These are phyloP conservation scores for Ceratocystis lukuohia DNA, from an alignment of 2,329 filamentous ascomycete species.

Conservation along the genomic window DNA sequence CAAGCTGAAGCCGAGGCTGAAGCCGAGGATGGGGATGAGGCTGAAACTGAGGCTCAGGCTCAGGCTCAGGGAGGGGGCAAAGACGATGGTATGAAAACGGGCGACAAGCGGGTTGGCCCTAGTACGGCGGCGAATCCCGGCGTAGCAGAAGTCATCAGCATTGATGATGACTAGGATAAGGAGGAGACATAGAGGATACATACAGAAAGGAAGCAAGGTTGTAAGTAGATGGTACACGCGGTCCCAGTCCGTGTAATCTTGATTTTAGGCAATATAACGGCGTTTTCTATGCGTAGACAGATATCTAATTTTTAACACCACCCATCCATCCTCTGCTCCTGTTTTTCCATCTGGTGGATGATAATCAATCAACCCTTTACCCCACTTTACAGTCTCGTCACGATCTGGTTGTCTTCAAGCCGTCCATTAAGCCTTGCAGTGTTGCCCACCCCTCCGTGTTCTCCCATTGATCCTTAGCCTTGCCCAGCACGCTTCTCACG, in stretches of 20 bases:
- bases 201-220: too few species aligned
- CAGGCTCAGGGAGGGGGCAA: not conserved
- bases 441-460: slow-evolving; percentile 54
- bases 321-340: too few species aligned
- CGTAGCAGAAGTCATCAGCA: not conserved
- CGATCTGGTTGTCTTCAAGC: slow-evolving; percentile 30
- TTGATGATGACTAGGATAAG: not conserved
- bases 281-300: too few species aligned
- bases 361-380: not conserved
- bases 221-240: not conserved
- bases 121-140: not conserved
- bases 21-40: not conserved
- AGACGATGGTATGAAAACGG: not conserved
- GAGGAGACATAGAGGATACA: not conserved
- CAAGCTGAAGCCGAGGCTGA: not conserved
- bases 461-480: slow-evolving; percentile 73
- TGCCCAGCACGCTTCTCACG: slow-evolving; percentile 68
- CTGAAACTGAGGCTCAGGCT: not conserved
- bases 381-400: not conserved
- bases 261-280: not conserved
- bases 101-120: not conserved
- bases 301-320: too few species aligned
- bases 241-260: not conserved
- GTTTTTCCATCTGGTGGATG: not conserved
- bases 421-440: slow-evolving; percentile 44